Percentiles rank a stretch among this genome's conserved stretches.
These are phyloP conservation scores for Cnidoscolus chayamansa DNA, from an alignment of 441 rosid species.

Conservation along the genomic window DNA sequence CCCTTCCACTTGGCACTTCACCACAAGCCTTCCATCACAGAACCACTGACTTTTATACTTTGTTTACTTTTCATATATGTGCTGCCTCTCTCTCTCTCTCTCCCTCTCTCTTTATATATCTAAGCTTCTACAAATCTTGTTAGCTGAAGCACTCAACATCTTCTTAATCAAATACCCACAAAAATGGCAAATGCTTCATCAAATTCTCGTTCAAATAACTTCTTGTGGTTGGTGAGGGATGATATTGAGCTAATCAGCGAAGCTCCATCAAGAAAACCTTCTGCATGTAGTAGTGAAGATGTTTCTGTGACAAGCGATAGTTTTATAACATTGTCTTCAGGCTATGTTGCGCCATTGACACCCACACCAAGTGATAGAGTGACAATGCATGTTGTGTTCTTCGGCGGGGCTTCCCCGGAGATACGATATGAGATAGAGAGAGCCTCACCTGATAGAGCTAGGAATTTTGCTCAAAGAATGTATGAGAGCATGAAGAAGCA, in stretches of 20 bases:
- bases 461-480: conserved; percentile 30
- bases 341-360: conserved; percentile 6
- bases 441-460: conserved; percentile 25
- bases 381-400: neutral
- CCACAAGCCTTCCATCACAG: neutral
- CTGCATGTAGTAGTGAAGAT: conserved; percentile 4
- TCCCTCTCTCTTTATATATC: neutral
- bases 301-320: neutral
- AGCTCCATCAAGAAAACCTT: conserved; percentile 10
- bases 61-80: neutral
- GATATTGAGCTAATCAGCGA: conserved; percentile 12
- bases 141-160: neutral
- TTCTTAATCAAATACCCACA: neutral
- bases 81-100: neutral
- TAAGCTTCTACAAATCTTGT: neutral
- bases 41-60: neutral
- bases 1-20: conserved; percentile 21
- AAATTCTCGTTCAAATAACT: conserved; percentile 1
- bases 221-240: conserved; percentile 16
- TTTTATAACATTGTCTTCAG: conserved; percentile 9
- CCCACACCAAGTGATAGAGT: neutral
- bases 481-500: conserved; percentile 33
- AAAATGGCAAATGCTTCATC: conserved; percentile 9
- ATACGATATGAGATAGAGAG: conserved; percentile 20
- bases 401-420: conserved; percentile 15